Percentiles rank a stretch among this genome's conserved stretches.
Conservation (phyloP, 2,329 filamentous ascomycete species). For the Cyphellophora europaea region DNA sequence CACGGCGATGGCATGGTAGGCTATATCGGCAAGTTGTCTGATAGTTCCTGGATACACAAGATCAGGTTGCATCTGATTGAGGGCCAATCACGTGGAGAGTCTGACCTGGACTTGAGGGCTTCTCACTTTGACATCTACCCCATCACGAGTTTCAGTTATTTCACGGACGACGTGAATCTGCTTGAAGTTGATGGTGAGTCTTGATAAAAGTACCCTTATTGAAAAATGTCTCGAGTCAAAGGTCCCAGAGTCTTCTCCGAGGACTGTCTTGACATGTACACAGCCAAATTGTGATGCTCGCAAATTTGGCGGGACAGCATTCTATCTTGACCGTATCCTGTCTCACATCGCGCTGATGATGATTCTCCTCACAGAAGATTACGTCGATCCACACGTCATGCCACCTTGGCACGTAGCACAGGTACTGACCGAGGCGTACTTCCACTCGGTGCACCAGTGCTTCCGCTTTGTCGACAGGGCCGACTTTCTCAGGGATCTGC, state of each 20-base stretch:
- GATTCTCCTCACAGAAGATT: too few species aligned
- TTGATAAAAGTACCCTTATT: too few species aligned
- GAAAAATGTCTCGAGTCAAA: too few species aligned
- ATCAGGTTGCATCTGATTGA: neutral
- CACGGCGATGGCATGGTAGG: neutral
- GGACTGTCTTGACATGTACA: too few species aligned
- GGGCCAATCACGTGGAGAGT: neutral
- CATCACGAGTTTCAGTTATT: slow-evolving; percentile 6
- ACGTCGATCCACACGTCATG: slow-evolving; percentile 9
- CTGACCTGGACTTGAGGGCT: too few species aligned
- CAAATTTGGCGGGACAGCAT: too few species aligned
- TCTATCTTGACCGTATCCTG: too few species aligned
- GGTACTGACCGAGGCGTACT: slow-evolving; percentile 13
- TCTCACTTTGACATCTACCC: too few species aligned
- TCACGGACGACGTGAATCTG: slow-evolving; percentile 13
- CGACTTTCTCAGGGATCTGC: slow-evolving; percentile 8
- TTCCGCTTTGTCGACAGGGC: slow-evolving; percentile 10
- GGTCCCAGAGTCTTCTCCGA: too few species aligned
- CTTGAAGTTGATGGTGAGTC: slow-evolving; percentile 12
- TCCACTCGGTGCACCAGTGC: slow-evolving; percentile 11
- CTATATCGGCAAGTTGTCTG: neutral
- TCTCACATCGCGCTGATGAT: too few species aligned
- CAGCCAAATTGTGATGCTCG: too few species aligned
- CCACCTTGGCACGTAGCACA: slow-evolving; percentile 5
- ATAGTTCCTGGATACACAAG: slow-evolving; percentile 5